phyloP scores from a whole-genome alignment of 192 early-diverging fungal genomes.

The Pecoramyces ruminantium region DNA sequence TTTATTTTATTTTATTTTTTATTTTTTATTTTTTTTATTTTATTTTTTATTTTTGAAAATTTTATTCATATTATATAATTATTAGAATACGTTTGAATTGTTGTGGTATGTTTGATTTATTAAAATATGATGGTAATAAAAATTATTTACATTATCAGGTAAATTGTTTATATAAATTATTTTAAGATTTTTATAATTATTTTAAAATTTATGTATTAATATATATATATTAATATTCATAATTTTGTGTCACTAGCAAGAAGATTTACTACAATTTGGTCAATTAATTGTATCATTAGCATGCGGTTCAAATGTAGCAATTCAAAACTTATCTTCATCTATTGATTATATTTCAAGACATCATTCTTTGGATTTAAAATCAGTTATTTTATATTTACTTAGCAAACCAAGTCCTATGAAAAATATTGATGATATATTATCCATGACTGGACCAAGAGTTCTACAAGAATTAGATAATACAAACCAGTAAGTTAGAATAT shows the following conservation, averaged over 20 bases:
- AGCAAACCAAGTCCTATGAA: conserved; percentile 57
- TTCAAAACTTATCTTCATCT: conserved; percentile 54
- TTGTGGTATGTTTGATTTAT: conserved; percentile 52
- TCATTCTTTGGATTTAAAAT: conserved; percentile 68
- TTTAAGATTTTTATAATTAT: no score
- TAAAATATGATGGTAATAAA: conserved; percentile 53
- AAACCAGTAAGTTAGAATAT: conserved; percentile 27
- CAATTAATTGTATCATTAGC: conserved; percentile 60
- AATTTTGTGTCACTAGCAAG: conserved; percentile 32
- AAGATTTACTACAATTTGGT: conserved; percentile 67
- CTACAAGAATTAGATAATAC: conserved; percentile 61
- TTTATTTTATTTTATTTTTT: no score
- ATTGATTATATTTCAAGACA: conserved; percentile 57
- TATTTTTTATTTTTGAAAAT: no score
- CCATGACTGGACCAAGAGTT: conserved; percentile 55
- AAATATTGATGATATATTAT: conserved; percentile 57
- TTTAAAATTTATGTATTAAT: neutral
- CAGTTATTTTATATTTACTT: conserved; percentile 60
- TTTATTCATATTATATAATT: neutral
- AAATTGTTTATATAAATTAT: no score
- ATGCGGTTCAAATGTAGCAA: conserved; percentile 47
- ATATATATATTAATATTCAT: neutral
- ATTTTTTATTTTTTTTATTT: no score
- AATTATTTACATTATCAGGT: conserved; percentile 40
- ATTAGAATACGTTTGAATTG: conserved; percentile 49